Base-by-base conservation (phyloP, 176 grass and related monocot species). In the maize (Zea mays) region DNA sequence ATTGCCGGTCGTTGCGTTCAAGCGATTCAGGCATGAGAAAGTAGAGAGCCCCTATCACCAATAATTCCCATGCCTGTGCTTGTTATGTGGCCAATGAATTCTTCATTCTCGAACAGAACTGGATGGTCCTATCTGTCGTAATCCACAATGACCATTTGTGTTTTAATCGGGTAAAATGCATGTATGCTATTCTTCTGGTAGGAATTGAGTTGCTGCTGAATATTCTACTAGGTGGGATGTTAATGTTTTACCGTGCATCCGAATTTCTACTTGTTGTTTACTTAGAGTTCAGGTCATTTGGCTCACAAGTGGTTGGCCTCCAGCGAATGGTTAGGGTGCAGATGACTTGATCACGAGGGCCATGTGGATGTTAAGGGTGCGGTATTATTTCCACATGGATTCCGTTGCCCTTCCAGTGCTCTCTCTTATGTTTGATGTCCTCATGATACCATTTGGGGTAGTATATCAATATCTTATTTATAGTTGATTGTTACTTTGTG, bases 281-380 rank as follows among this genome's bases (percentile, higher is more conserved):
- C 6, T 39, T 67, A 56, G 56, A 51, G 37, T 7, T 8, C 21
- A 43, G 27, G 19, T 73, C 59, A 27, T n/a, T 41, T 69, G 37
- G 36, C 37, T 67, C 15, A 16, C 42, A 70, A 52, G 10, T 76
- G 5, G 1, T 16, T 16, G 8, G 7, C 14, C 11, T 10, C 57
- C 0, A 33, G 41, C 4, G 14, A 27, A 45, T 61, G 58, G 8
- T 55, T 46, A 8, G 47, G 27, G 16, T 33, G 33, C 50, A 27
- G 27, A 27, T 27, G 27, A 0, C 27, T 27, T 27, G 27, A 27
- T 27, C 27, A 27, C 4, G 13, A 41, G 37, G 65, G 48, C 50
- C 71, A 37, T 81, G 34, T 74, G 74, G 46, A 73, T 63, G 4
- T 62, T 76, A 76, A 76, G 27, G 27, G 27, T 27, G 27, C 1